Conservation (phyloP, 345 rosid species). For the Nasturtium officinale region DNA sequence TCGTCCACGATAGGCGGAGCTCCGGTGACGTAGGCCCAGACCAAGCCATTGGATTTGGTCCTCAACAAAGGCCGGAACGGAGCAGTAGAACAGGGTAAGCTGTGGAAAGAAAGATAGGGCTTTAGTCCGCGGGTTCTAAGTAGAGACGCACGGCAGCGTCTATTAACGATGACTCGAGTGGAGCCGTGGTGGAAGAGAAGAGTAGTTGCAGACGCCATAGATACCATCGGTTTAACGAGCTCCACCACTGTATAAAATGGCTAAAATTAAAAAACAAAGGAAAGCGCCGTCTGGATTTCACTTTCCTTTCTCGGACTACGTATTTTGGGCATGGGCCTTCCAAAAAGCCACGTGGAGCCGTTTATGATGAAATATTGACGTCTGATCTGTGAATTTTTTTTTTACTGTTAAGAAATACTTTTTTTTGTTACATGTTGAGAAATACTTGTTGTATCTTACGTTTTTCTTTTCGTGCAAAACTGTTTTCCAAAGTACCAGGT, state of each 20-base stretch:
- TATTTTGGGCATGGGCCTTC: neutral
- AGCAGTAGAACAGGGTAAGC: constrained; percentile 41
- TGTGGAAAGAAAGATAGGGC: constrained; percentile 33
- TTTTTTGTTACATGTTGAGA: too few relatives aligned
- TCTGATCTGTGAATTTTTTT: too few relatives aligned
- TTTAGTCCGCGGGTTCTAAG: neutral
- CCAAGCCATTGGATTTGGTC: constrained; percentile 38
- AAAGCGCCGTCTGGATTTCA: neutral
- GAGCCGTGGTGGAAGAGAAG: constrained; percentile 48
- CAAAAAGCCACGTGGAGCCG: constrained; percentile 12
- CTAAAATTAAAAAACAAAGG: neutral
- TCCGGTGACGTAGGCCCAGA: constrained; percentile 76
- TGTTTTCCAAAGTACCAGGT: too few relatives aligned
- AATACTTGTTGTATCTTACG: too few relatives aligned
- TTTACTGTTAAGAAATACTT: too few relatives aligned
- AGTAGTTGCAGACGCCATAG: constrained; percentile 49
- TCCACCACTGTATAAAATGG: neutral
- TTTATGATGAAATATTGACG: too few relatives aligned
- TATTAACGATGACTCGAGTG: constrained; percentile 37
- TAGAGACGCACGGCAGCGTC: constrained; percentile 25
- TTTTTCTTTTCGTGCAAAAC: too few relatives aligned
- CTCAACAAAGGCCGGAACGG: constrained; percentile 35
- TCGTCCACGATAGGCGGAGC: constrained; percentile 67
- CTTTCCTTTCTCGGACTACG: neutral
- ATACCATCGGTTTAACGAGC: constrained; percentile 1